Conservation (phyloP, 2,329 filamentous ascomycete genomes). For the Alternaria angustiovoidea region DNA sequence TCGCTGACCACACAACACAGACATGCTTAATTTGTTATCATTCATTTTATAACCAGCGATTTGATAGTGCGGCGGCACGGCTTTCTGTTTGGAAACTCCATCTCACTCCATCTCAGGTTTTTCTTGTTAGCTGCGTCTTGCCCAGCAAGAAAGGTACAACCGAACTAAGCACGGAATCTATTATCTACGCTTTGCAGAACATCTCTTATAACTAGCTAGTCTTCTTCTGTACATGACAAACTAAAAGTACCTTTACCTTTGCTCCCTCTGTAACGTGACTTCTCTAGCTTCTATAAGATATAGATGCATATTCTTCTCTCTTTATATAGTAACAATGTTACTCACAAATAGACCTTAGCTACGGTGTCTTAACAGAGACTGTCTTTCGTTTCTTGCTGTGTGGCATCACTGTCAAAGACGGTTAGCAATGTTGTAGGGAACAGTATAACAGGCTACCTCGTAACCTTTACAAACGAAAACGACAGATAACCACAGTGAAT, state of each 20-base stretch:
- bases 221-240: background rate
- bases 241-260: background rate
- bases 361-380: background rate
- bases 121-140: no score
- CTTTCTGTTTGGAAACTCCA: no score
- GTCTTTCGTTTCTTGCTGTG: background rate
- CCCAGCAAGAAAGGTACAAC: no score
- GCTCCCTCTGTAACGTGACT: background rate
- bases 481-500: background rate
- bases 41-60: no score
- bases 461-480: background rate
- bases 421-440: background rate
- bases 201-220: background rate
- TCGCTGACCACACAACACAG: no score
- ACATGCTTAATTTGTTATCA: no score
- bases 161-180: no score
- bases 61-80: no score
- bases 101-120: no score
- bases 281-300: background rate
- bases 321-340: background rate
- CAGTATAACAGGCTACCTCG: background rate
- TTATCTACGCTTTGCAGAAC: no score
- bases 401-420: background rate
- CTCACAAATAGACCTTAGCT: background rate
- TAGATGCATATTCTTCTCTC: background rate